Conservation (phyloP, 352 stramenopile genomes). For the Phytophthora pinifolia region DNA sequence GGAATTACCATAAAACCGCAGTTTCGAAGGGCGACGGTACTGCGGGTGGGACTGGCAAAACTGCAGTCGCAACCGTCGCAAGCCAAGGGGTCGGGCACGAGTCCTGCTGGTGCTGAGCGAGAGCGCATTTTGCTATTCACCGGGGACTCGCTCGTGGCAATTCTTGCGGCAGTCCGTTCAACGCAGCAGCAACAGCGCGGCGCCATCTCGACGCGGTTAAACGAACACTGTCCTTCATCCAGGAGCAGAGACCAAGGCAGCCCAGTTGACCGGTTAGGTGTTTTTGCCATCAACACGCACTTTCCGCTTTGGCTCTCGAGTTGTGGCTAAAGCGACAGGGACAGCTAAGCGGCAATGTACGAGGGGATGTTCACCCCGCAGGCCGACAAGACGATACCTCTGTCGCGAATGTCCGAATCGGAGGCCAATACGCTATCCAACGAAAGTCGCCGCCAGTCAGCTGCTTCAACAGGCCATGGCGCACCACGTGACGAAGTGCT, state of each 20-base stretch:
- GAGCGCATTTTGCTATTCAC: constrained; percentile 19
- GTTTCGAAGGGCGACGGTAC: constrained; percentile 1
- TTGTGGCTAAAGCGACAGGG: constrained; percentile 20
- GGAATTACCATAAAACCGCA: neutral
- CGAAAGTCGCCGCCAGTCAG: constrained; percentile 13
- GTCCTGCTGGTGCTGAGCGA: constrained; percentile 21
- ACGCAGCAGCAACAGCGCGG: neutral
- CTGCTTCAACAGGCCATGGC: constrained; percentile 26
- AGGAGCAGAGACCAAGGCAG: neutral
- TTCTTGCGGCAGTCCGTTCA: neutral
- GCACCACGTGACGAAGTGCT: constrained; percentile 29
- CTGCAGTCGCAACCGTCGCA: constrained; percentile 6
- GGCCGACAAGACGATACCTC: constrained; percentile 19
- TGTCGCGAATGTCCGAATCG: constrained; percentile 31
- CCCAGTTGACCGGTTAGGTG: neutral
- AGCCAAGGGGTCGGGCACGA: constrained; percentile 21
- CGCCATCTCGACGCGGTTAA: neutral
- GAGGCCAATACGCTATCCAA: constrained; percentile 25
- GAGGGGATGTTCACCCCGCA: constrained; percentile 33
- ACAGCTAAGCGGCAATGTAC: constrained; percentile 29
- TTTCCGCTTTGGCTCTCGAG: neutral
- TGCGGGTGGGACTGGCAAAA: too few relatives aligned
- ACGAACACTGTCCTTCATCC: too few relatives aligned
- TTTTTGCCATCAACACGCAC: neutral
- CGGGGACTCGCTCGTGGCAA: too few relatives aligned